Evolutionary conservation across 305 asterid species (phyloP).

Genomic region (Fraxinus paxiana): DNA sequence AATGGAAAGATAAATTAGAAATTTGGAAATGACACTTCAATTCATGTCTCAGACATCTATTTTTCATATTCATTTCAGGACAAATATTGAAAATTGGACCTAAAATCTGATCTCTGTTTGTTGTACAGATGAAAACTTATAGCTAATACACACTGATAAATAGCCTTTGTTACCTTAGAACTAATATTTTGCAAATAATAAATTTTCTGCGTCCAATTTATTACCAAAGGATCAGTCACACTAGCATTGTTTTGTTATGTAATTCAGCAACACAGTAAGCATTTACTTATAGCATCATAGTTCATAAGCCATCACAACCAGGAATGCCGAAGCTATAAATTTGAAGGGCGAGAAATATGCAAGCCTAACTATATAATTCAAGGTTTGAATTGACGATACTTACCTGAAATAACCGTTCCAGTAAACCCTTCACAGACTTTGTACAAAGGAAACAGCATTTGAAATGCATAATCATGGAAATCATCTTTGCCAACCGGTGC

Average conservation of each 20-base stretch:
- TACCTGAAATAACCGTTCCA: slow-evolving; percentile 76
- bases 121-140: background rate
- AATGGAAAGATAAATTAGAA: background rate
- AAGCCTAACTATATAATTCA: background rate
- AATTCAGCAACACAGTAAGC: background rate
- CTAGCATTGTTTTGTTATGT: background rate
- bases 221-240: background rate
- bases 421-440: slow-evolving; percentile 75
- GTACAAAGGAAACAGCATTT: slow-evolving; percentile 68
- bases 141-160: background rate
- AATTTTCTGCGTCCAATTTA: background rate
- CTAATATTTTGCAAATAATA: background rate
- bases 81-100: background rate
- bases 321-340: background rate
- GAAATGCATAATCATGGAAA: slow-evolving; percentile 55
- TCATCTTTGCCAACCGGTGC: slow-evolving; percentile 38
- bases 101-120: background rate
- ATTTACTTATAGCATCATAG: background rate
- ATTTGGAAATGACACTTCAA: background rate
- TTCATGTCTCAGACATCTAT: background rate
- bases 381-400: background rate
- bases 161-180: background rate
- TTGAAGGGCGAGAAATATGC: background rate
- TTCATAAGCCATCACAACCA: background rate
- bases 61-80: background rate